phyloP scores from a whole-genome alignment of 371 early-diverging fungal species.

The Mucor piriformis region DNA sequence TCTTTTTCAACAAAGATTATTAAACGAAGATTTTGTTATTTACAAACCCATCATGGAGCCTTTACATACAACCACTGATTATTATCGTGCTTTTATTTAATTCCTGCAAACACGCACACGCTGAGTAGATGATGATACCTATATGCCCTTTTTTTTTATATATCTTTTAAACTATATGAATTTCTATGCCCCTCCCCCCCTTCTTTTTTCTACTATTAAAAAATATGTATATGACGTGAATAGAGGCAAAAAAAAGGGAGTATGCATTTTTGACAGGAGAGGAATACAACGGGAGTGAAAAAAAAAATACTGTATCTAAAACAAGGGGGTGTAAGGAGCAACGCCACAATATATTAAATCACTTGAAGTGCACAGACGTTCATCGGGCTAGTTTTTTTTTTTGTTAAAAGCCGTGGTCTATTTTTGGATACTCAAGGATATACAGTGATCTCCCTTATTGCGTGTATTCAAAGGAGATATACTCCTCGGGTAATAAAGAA shows the following conservation, averaged over 20 bases:
- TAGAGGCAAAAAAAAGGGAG: constrained; percentile 1
- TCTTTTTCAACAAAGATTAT: constrained; percentile 8
- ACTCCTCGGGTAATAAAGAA: no score
- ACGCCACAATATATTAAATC: no score
- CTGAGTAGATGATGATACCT: neutral
- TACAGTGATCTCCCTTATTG: no score
- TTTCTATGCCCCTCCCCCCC: neutral
- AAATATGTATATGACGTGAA: neutral
- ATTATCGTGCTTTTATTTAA: neutral
- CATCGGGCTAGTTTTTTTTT: no score
- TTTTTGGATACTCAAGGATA: no score
- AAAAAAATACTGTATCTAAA: neutral
- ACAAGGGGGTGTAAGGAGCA: neutral
- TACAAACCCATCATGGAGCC: constrained; percentile 1
- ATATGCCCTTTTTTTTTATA: neutral
- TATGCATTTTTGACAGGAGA: neutral
- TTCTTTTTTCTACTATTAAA: neutral
- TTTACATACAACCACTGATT: neutral
- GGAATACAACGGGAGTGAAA: neutral
- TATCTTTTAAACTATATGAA: neutral
- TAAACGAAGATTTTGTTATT: constrained; percentile 6
- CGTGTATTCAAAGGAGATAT: no score
- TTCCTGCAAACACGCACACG: neutral
- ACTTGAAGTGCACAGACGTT: no score
- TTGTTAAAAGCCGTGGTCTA: no score